phyloP scores from a whole-genome alignment of 176 grass and related monocot species.

The Oryza coarctata region DNA sequence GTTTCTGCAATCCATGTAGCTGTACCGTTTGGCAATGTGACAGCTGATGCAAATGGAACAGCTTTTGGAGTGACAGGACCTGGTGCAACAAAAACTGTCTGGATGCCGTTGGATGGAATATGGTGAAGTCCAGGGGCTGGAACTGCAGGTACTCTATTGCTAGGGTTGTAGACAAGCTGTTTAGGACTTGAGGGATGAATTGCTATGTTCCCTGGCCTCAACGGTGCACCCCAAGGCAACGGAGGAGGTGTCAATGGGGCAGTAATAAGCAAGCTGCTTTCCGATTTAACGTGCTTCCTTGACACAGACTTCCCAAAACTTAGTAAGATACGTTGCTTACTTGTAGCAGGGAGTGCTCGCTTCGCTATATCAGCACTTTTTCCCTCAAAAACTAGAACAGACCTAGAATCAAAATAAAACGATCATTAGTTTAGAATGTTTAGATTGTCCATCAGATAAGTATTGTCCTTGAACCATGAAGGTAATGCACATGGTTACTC shows the following conservation, averaged over 20 bases:
- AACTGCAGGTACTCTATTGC: neutral
- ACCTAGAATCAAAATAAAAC: neutral
- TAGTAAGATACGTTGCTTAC: slow-evolving; percentile 32
- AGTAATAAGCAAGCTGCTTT: neutral
- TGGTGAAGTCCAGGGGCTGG: neutral
- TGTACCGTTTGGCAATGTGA: neutral
- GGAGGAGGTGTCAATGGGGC: neutral
- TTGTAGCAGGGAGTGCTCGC: slow-evolving; percentile 34
- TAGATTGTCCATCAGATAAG: neutral
- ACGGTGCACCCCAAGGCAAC: slow-evolving; percentile 6
- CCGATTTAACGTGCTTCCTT: slow-evolving; percentile 17
- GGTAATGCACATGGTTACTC: neutral
- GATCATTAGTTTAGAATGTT: neutral
- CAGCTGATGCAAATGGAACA: neutral
- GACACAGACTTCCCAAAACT: slow-evolving; percentile 41
- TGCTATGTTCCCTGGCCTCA: slow-evolving; percentile 3
- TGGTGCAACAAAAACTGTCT: slow-evolving; percentile 7
- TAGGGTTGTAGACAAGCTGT: slow-evolving; percentile 14
- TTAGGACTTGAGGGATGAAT: slow-evolving; percentile 26
- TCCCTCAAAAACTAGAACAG: slow-evolving; percentile 42
- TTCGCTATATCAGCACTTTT: slow-evolving; percentile 42
- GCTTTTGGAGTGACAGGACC: neutral
- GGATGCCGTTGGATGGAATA: neutral
- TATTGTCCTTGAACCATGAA: neutral
- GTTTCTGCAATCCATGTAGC: slow-evolving; percentile 17